These are phyloP conservation scores for Microbotryum silenes-acaulis DNA, from an alignment of 1,284 basidiomycete species.

Conservation along the genomic window DNA sequence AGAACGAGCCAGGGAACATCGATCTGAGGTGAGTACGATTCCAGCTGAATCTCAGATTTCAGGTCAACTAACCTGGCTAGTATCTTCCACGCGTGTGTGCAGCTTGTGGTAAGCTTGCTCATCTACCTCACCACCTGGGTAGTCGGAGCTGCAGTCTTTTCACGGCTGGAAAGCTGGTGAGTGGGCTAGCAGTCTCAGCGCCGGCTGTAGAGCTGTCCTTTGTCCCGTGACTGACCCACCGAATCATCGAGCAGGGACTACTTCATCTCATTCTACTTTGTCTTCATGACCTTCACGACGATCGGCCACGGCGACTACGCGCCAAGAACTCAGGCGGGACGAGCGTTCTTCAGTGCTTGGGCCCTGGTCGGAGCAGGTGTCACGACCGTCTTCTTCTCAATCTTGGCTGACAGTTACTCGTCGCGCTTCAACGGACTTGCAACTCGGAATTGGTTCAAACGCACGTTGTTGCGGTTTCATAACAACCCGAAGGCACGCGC, in stretches of 20 bases:
- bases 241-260: constrained; percentile 32
- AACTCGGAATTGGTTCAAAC: constrained; percentile 41
- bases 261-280: constrained; percentile 53
- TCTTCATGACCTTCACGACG: constrained; percentile 11
- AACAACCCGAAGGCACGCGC: too few species aligned
- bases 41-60: too few species aligned
- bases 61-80: too few species aligned
- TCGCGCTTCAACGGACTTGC: constrained; percentile 49
- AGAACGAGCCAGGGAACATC: constrained; percentile 48
- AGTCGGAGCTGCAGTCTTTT: constrained; percentile 54
- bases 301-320: constrained; percentile 62
- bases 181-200: too few species aligned
- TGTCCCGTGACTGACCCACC: too few species aligned
- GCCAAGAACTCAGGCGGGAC: constrained; percentile 57
- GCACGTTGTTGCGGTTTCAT: constrained; percentile 13
- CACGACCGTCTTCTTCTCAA: constrained; percentile 41
- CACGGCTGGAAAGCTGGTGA: constrained; percentile 49
- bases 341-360: constrained; percentile 73
- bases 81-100: background rate
- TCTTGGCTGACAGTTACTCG: constrained; percentile 57
- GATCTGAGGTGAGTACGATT: constrained; percentile 45
- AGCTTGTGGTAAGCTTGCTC: constrained; percentile 46
- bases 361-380: constrained; percentile 49
- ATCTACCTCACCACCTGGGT: constrained; percentile 55
- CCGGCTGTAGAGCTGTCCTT: too few species aligned